Conservation (phyloP, 371 early-diverging fungal genomes). For the Lichtheimia hyalospora region DNA sequence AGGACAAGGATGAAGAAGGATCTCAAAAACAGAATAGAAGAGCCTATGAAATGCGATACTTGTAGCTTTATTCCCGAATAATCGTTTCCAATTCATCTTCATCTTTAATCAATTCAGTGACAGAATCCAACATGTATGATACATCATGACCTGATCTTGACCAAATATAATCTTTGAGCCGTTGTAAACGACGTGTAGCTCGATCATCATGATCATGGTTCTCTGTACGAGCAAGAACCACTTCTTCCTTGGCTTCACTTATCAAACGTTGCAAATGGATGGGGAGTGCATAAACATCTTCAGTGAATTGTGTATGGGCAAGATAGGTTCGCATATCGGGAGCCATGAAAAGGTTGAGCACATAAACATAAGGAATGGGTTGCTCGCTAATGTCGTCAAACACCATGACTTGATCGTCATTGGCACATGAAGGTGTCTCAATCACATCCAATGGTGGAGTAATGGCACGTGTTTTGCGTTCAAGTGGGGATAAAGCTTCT, state of each 20-base stretch:
- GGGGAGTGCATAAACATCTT: constrained; percentile 37
- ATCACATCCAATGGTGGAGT: constrained; percentile 14
- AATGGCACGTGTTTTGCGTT: constrained; percentile 12
- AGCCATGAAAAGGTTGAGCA: constrained; percentile 33
- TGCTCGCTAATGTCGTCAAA: constrained; percentile 5
- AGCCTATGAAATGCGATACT: constrained; percentile 16
- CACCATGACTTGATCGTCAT: background rate
- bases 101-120: constrained; percentile 9
- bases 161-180: constrained; percentile 23
- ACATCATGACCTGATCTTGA: constrained; percentile 18
- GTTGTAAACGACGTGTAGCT: constrained; percentile 24
- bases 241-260: constrained; percentile 43
- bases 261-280: constrained; percentile 33
- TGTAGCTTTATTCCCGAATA: background rate
- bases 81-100: constrained; percentile 15
- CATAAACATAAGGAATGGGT: constrained; percentile 24
- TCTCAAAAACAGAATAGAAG: constrained; percentile 11
- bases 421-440: background rate
- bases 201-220: background rate
- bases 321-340: constrained; percentile 40
- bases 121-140: background rate
- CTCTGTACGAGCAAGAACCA: constrained; percentile 17
- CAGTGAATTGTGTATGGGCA: constrained; percentile 23
- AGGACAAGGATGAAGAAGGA: background rate
- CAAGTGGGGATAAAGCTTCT: background rate